Base-by-base conservation (phyloP, 306 rosid species). In the Rosa rugosa region DNA sequence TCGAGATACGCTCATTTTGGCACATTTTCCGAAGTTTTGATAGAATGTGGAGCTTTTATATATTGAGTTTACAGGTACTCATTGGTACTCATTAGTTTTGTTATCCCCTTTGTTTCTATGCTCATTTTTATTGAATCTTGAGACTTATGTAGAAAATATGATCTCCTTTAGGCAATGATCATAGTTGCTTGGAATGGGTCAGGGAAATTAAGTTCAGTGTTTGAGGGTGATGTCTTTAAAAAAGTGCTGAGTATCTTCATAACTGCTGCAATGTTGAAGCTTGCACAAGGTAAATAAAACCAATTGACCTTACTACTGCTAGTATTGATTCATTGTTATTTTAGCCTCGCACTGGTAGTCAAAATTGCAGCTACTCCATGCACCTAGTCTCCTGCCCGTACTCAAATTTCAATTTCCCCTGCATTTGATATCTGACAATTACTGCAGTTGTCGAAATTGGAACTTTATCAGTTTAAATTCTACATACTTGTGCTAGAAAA, bases 1-100 rank as follows among this genome's bases (percentile, higher is more conserved):
- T 95, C 11, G 99, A 95, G 84, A 90, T 92, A 76, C 99, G 98
- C 83, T 78, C 99, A 71, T 95, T 84, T 90, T 88, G 95, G 92
- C 99, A 95, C 81, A 69, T 95, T 68, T 91, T 95, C 87, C 88
- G 99, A 87, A 95, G 98, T 81, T 95, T 95, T 79, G 97, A 95
- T 79, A 89, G 98, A 81, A 91, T 95, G 98, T 95, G 99, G 98
- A 91, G 90, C 92, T 92, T 95, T 80, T 95, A 82, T 83, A 92
- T 95, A 69, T 80, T 95, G 80, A 81, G 86, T 85, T 90, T 95
- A 80, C 99, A 95, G 97, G 99, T 95, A 83, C 69, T 18, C 75
- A 65, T 41, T 73, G 97, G 99, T 95, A 83, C 69, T 18, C 75
- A 65, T 41, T 73, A 78, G 69, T 82, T 69, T 69, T 65, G 20